phyloP scores from a whole-genome alignment of 352 stramenopile genomes.

The Globisporangium recalcitrans region DNA sequence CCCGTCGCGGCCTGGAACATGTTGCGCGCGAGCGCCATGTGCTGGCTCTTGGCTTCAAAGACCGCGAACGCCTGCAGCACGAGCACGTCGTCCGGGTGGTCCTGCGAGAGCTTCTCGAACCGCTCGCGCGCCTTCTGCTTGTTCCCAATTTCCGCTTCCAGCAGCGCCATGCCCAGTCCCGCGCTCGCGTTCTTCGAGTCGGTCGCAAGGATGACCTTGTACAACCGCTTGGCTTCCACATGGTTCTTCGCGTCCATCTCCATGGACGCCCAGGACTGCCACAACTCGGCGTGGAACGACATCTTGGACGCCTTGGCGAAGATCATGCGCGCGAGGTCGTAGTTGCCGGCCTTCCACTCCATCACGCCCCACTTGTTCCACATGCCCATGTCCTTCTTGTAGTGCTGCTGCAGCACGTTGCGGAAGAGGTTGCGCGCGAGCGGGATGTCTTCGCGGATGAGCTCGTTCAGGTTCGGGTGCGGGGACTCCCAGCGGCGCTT shows the following conservation, averaged over 20 bases:
- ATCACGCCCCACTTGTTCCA: slow-evolving; percentile 90
- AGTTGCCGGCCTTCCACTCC: slow-evolving; percentile 85
- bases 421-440: slow-evolving; percentile 71
- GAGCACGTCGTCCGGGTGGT: slow-evolving; percentile 62
- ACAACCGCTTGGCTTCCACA: slow-evolving; percentile 72
- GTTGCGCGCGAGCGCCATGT: slow-evolving; percentile 56
- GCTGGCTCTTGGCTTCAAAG: slow-evolving; percentile 69
- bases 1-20: slow-evolving; percentile 53
- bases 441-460: slow-evolving; percentile 76
- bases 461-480: slow-evolving; percentile 69
- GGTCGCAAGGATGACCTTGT: slow-evolving; percentile 77
- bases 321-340: slow-evolving; percentile 80
- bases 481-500: slow-evolving; percentile 53
- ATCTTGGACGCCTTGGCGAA: slow-evolving; percentile 74
- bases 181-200: slow-evolving; percentile 63
- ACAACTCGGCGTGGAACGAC: slow-evolving; percentile 67
- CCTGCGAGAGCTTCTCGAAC: slow-evolving; percentile 46
- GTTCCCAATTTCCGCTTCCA: slow-evolving; percentile 56
- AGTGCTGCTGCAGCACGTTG: slow-evolving; percentile 73
- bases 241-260: slow-evolving; percentile 74
- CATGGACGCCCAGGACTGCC: slow-evolving; percentile 85
- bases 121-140: slow-evolving; percentile 48
- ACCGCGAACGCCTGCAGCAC: slow-evolving; percentile 69
- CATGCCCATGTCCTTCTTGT: slow-evolving; percentile 84
- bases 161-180: slow-evolving; percentile 64